Conservation (phyloP, 176 grass and related monocot genomes). For the Triticum aestivum region DNA sequence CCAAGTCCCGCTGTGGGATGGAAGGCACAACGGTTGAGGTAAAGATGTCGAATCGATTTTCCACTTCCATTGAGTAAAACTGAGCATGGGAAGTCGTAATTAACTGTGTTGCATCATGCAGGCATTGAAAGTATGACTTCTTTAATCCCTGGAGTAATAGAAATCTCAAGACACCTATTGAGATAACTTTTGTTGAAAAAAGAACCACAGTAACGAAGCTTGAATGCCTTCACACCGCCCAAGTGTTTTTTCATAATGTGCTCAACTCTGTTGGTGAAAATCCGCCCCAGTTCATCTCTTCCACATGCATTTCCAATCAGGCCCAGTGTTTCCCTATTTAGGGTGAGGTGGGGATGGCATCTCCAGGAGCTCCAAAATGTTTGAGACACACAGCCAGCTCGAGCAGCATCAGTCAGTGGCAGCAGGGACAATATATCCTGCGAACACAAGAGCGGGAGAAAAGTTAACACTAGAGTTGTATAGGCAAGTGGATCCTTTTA, state of each 20-base stretch:
- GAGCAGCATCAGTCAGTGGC: neutral
- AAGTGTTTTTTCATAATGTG: neutral
- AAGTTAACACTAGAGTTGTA: neutral
- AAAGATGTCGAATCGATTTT: neutral
- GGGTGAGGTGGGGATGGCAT: neutral
- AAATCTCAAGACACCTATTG: neutral
- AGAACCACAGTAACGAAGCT: neutral
- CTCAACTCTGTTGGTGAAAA: neutral
- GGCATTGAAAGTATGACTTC: neutral
- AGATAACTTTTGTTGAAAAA: neutral
- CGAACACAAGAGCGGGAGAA: neutral
- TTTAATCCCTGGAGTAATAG: neutral
- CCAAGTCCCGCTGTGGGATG: neutral
- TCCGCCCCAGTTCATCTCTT: neutral
- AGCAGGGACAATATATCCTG: conserved; percentile 1
- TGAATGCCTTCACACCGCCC: neutral
- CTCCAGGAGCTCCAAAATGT: neutral
- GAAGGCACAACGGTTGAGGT: neutral
- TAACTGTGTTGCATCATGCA: neutral
- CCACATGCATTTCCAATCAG: neutral
- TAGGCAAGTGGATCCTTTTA: neutral
- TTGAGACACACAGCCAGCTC: neutral
- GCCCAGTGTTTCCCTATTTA: neutral
- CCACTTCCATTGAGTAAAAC: neutral
- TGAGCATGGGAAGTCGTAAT: neutral